These are phyloP conservation scores for Acorus gramineus DNA, from an alignment of 106 monocot genomes.

Conservation along the genomic window DNA sequence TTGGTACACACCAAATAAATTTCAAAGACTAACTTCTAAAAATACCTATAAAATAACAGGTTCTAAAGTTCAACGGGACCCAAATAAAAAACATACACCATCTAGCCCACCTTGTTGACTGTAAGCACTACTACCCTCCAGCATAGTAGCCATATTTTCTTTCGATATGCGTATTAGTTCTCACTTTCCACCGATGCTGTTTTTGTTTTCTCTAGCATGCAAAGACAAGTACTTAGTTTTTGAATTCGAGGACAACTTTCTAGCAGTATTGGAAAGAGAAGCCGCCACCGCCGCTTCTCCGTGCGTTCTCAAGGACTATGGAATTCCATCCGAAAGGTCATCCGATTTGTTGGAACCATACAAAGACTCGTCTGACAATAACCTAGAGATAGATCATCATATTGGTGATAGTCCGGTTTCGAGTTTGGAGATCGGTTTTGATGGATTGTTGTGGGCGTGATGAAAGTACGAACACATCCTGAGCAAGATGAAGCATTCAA, in stretches of 20 bases:
- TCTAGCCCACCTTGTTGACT: slow-evolving; percentile 82
- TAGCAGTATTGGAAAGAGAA: slow-evolving; percentile 76
- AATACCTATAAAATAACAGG: slow-evolving; percentile 16
- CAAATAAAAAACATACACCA: slow-evolving; percentile 82
- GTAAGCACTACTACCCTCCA: slow-evolving; percentile 31
- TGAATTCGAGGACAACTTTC: slow-evolving; percentile 92
- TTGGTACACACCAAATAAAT: neutral
- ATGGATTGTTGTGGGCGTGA: slow-evolving; percentile 89
- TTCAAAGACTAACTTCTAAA: no score
- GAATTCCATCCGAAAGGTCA: slow-evolving; percentile 78
- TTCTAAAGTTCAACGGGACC: slow-evolving; percentile 72
- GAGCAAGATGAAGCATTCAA: no score
- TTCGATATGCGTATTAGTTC: neutral
- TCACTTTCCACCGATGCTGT: neutral
- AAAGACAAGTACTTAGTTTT: slow-evolving; percentile 77
- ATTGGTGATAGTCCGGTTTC: slow-evolving; percentile 75
- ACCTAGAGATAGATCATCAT: slow-evolving; percentile 22
- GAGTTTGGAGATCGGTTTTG: slow-evolving; percentile 72
- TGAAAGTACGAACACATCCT: neutral
- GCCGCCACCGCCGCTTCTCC: slow-evolving; percentile 47
- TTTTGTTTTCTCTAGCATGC: slow-evolving; percentile 46
- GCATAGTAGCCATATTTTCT: neutral
- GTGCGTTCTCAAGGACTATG: slow-evolving; percentile 73
- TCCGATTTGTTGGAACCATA: slow-evolving; percentile 60
- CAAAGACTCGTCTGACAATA: slow-evolving; percentile 34